Evolutionary conservation across 2,329 filamentous ascomycete species (phyloP).

Genomic region (Shiraia bambusicola): DNA sequence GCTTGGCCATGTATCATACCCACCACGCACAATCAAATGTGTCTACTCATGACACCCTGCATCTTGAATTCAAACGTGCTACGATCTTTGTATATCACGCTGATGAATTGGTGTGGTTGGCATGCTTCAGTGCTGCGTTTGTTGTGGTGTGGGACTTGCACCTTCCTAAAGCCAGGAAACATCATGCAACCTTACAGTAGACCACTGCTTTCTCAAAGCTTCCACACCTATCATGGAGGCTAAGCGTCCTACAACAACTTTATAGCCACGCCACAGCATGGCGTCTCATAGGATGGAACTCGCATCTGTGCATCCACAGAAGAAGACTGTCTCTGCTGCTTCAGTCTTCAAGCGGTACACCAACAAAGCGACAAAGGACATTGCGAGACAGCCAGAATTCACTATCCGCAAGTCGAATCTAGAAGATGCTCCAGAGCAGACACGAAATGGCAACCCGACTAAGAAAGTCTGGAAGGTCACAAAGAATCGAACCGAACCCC

Average conservation of each 20-base stretch:
- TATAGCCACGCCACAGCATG: constrained; percentile 1
- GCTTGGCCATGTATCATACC: too few relatives aligned
- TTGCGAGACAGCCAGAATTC: not conserved
- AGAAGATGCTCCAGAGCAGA: not conserved
- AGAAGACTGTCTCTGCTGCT: constrained; percentile 24
- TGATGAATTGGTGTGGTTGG: not conserved
- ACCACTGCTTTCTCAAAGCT: not conserved
- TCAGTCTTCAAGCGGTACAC: constrained; percentile 29
- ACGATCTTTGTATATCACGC: not conserved
- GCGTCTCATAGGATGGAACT: not conserved
- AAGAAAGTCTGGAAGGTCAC: constrained; percentile 5
- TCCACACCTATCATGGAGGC: constrained; percentile 1
- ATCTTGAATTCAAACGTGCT: not conserved
- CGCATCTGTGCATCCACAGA: not conserved
- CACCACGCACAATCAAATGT: not conserved
- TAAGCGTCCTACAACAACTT: not conserved
- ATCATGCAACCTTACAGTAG: constrained; percentile 7
- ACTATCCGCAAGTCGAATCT: not conserved
- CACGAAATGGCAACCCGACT: constrained; percentile 6
- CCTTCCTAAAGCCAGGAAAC: constrained; percentile 10
- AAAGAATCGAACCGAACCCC: constrained; percentile 10
- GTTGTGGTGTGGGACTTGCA: not conserved
- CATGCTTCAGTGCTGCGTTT: too few relatives aligned
- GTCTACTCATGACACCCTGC: not conserved
- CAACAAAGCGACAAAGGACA: constrained; percentile 7